Conservation (phyloP, 2,329 filamentous ascomycete species). For the Zalaria sp. region DNA sequence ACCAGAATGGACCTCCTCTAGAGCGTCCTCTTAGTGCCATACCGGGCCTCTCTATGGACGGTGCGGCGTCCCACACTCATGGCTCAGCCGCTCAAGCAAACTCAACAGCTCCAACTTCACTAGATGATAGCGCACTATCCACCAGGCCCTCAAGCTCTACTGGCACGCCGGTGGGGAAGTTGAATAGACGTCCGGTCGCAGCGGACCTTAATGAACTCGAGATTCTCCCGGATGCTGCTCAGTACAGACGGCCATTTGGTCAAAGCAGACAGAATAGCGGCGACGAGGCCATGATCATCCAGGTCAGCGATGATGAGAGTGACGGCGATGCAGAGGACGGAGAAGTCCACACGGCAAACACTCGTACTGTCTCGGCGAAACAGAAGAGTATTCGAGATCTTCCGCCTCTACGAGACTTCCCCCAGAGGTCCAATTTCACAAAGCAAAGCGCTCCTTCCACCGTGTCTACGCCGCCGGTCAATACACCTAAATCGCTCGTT, state of each 20-base stretch:
- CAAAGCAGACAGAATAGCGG: slow-evolving; percentile 34
- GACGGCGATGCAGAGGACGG: slow-evolving; percentile 14
- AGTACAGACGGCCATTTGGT: slow-evolving; percentile 47
- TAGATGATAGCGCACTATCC: too few relatives aligned
- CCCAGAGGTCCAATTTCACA: slow-evolving; percentile 16
- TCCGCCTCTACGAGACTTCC: slow-evolving; percentile 12
- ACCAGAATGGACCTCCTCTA: too few relatives aligned
- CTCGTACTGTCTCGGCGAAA: not conserved
- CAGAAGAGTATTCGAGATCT: slow-evolving; percentile 8
- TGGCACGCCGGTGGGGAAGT: not conserved
- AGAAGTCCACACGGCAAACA: slow-evolving; percentile 1
- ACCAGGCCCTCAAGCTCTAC: too few relatives aligned
- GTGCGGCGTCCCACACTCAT: too few relatives aligned
- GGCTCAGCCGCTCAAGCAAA: too few relatives aligned
- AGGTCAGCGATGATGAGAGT: slow-evolving; percentile 47
- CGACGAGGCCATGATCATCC: slow-evolving; percentile 59
- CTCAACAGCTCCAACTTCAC: too few relatives aligned
- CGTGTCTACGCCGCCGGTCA: slow-evolving; percentile 16
- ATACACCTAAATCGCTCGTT: slow-evolving; percentile 21
- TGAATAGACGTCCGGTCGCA: slow-evolving; percentile 49
- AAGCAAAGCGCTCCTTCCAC: not conserved
- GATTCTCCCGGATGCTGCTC: not conserved
- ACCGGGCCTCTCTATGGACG: too few relatives aligned
- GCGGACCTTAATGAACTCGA: too few relatives aligned
- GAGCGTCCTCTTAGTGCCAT: too few relatives aligned